Base-by-base conservation (phyloP, 306 rosid genomes). In the Parietaria judaica region DNA sequence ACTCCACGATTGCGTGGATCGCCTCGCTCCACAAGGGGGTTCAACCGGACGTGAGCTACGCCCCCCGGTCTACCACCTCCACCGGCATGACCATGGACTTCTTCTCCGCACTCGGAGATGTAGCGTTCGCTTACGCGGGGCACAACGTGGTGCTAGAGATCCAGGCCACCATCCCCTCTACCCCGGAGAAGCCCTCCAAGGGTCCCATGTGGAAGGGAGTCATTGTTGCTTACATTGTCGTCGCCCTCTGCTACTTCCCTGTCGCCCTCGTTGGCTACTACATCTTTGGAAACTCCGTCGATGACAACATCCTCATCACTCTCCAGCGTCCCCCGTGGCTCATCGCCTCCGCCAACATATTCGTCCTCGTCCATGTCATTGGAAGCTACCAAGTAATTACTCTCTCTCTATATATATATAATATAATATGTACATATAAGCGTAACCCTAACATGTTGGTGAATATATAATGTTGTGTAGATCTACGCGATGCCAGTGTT, bases 361-460 rank as follows among this genome's bases (percentile, higher is more conserved):
- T 90, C 41, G 96, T 90, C 36, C 76, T 84, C 41, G 4, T 87
- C 48, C 97, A 90, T 52, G 95, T 87, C 45, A 39, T 90, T 58
- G 97, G 97, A 10, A 86, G 94, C 82, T 90, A 86, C 59, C 97
- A 86, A 75, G 86, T 73, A n/a, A n/a, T n/a, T n/a, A n/a, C n/a
- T n/a, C n/a, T n/a, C n/a, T n/a, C n/a, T n/a, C n/a, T n/a, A n/a
- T n/a, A n/a, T n/a, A n/a, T n/a, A n/a, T n/a, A n/a, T n/a, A n/a
- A n/a, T n/a, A n/a, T n/a, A n/a, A n/a, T n/a, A n/a, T n/a, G n/a
- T n/a, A n/a, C n/a, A n/a, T n/a, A n/a, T n/a, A n/a, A n/a, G n/a
- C n/a, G n/a, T n/a, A 15, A 5, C 37, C 4, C 13, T 31, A 53
- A 17, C 23, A 35, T 12, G 23, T 6, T 57, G 6, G 36, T n/a